These are phyloP conservation scores for Thermothielavioides terrestris DNA, from an alignment of 495 filamentous ascomycete genomes.

Conservation along the genomic window DNA sequence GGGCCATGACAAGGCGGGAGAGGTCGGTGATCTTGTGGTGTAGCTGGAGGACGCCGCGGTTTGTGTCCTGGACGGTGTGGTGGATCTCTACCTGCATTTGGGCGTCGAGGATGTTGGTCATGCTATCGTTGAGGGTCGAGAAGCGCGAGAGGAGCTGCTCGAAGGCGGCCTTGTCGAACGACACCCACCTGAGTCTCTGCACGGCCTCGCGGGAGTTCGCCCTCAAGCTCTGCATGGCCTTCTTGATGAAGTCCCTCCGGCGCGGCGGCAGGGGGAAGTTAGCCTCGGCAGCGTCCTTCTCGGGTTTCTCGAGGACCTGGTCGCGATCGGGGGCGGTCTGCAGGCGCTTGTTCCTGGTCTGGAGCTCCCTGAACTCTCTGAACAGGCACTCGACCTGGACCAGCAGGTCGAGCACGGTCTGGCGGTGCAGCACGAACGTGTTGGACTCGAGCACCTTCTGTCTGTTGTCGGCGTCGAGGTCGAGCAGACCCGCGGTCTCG, in stretches of 20 bases:
- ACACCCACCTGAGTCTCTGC: constrained; percentile 31
- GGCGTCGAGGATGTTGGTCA: constrained; percentile 37
- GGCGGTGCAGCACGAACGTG: constrained; percentile 36
- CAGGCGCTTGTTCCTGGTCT: constrained; percentile 26
- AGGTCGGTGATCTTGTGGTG: constrained; percentile 35
- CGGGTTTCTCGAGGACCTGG: constrained; percentile 24
- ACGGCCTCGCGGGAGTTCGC: constrained; percentile 23
- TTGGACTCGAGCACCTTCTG: constrained; percentile 34
- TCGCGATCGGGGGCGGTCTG: constrained; percentile 23
- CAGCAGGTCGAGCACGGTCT: constrained; percentile 36
- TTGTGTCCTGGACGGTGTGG: constrained; percentile 38
- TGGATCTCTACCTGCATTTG: constrained; percentile 38
- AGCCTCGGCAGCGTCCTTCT: constrained; percentile 30
- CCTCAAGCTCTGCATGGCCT: constrained; percentile 30
- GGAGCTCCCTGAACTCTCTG: constrained; percentile 36
- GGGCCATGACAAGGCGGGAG: constrained; percentile 32
- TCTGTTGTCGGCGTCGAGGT: constrained; percentile 25
- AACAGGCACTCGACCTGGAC: constrained; percentile 39
- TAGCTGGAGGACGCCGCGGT: constrained; percentile 36
- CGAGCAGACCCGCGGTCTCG: constrained; percentile 37
- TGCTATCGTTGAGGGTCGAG: constrained; percentile 36
- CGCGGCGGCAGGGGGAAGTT: constrained; percentile 28
- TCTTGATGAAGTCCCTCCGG: constrained; percentile 32
- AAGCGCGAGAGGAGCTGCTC: constrained; percentile 34
- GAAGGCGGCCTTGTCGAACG: constrained; percentile 37